Evolutionary conservation across 2,329 filamentous ascomycete species (phyloP).

Genomic region (Trichoderma citrinoviride): DNA sequence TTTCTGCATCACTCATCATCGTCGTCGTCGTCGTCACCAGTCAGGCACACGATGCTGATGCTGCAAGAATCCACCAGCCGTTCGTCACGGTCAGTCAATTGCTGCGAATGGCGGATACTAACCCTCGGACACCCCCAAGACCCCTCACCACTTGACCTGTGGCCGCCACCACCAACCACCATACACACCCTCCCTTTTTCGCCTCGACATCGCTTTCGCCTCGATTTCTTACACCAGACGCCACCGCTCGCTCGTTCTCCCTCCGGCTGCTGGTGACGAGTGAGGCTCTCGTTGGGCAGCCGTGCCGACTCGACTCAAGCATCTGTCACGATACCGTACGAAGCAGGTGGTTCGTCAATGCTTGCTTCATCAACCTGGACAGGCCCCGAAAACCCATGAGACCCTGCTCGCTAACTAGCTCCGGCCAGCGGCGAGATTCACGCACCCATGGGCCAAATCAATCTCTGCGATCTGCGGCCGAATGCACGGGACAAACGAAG

Average conservation of each 20-base stretch:
- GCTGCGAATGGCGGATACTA: constrained; percentile 5
- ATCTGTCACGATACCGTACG: background rate
- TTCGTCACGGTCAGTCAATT: constrained; percentile 3
- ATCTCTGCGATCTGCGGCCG: constrained; percentile 14
- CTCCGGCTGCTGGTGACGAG: background rate
- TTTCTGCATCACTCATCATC: constrained; percentile 1
- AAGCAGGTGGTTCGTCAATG: background rate
- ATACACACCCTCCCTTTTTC: background rate
- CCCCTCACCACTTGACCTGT: constrained; percentile 10
- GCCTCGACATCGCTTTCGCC: background rate
- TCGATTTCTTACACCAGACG: background rate
- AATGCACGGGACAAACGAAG: constrained; percentile 2
- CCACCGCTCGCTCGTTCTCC: background rate
- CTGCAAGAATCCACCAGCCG: background rate
- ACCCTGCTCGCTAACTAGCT: background rate
- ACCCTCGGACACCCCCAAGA: background rate
- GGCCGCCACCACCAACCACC: constrained; percentile 2
- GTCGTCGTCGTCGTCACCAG: background rate
- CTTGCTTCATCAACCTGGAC: background rate
- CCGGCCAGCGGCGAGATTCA: constrained; percentile 11
- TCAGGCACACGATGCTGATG: background rate
- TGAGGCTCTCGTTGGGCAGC: background rate
- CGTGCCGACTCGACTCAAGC: background rate
- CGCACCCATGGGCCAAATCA: constrained; percentile 3
- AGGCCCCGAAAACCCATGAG: background rate